These are phyloP conservation scores for Gyrodon lividus DNA, from an alignment of 768 basidiomycete species.

Conservation along the genomic window DNA sequence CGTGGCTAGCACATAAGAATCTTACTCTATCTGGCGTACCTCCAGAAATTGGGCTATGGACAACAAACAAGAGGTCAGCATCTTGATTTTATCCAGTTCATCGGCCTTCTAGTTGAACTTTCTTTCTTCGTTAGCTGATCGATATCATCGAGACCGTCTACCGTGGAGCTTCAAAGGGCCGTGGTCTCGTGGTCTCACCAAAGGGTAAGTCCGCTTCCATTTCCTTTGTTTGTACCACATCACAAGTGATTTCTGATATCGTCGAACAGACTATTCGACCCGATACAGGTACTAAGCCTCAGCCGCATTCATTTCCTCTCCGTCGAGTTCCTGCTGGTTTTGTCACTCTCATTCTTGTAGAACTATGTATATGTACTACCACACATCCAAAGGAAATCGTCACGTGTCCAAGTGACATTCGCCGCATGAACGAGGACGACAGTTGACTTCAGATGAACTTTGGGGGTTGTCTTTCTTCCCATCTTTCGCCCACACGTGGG, in stretches of 20 bases:
- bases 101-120: background rate
- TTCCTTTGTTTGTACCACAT: background rate
- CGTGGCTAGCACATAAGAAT: background rate
- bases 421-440: no score
- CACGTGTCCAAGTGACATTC: background rate
- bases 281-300: constrained; percentile 65
- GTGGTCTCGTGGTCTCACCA: constrained; percentile 95
- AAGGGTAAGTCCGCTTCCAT: constrained; percentile 58
- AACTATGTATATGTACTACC: background rate
- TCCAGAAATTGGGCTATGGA: constrained; percentile 97
- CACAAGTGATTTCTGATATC: background rate
- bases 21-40: background rate
- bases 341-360: background rate
- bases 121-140: constrained; percentile 60
- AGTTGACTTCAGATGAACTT: no score
- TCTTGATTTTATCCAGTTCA: background rate
- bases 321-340: background rate
- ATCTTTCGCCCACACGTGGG: no score
- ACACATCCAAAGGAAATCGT: background rate
- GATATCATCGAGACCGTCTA: constrained; percentile 99
- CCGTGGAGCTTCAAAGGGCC: constrained; percentile 94
- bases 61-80: constrained; percentile 90
- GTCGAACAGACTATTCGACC: constrained; percentile 69
- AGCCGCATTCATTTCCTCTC: background rate
- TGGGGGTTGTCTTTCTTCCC: no score